Percentiles rank a stretch among this genome's conserved stretches.
Conservation (phyloP, 140 eudicot genomes). For the Senecio squalidus region DNA sequence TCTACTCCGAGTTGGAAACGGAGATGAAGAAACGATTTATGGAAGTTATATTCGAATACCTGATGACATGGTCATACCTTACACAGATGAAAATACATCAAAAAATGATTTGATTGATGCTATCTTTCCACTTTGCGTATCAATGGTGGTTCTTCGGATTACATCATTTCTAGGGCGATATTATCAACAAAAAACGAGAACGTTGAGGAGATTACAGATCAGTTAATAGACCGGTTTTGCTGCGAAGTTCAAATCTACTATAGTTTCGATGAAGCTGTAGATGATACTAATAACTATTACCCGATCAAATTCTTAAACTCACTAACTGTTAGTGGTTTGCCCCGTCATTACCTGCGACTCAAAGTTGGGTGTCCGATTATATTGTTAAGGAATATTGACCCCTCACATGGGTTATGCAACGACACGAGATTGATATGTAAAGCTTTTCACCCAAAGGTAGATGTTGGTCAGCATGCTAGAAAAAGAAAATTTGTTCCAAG, state of each 20-base stretch:
- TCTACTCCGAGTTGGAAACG: no score
- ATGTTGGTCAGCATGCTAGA: neutral
- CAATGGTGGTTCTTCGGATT: neutral
- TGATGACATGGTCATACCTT: no score
- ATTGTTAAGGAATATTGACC: no score
- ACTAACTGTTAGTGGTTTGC: neutral
- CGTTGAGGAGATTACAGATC: constrained; percentile 1
- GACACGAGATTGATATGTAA: neutral
- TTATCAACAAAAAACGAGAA: neutral
- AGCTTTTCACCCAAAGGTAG: no score
- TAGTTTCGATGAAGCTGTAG: neutral
- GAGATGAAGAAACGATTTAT: no score
- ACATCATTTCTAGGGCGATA: neutral
- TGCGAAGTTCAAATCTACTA: neutral
- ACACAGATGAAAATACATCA: no score
- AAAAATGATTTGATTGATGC: neutral
- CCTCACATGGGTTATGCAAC: neutral
- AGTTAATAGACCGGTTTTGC: neutral
- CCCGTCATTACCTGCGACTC: neutral
- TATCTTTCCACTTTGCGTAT: neutral
- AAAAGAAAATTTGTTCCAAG: neutral
- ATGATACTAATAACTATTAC: neutral
- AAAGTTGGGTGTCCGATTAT: neutral
- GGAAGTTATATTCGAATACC: no score
- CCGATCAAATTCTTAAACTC: neutral